Evolutionary conservation across 495 filamentous ascomycete species (phyloP).

Genomic region (Xylaria grammica): DNA sequence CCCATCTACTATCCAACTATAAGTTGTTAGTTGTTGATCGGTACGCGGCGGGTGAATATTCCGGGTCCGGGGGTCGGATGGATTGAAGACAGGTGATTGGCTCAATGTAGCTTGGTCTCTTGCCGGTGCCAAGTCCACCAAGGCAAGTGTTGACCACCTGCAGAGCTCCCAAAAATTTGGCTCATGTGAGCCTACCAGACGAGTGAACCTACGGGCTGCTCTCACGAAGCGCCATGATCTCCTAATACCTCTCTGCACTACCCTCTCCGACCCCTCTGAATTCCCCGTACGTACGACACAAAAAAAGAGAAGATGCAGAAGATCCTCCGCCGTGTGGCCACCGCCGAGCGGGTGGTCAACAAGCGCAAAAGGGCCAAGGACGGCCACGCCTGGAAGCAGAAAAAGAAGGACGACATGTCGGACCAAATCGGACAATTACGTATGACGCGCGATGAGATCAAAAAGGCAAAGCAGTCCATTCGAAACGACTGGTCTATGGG

Average conservation of each 20-base stretch:
- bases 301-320: slow-evolving; percentile 65
- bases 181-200: neutral
- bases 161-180: slow-evolving; percentile 28
- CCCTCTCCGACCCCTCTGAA: neutral
- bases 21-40: neutral
- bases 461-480: slow-evolving; percentile 39
- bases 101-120: neutral
- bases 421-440: neutral
- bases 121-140: neutral
- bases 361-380: slow-evolving; percentile 49
- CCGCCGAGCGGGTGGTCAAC: slow-evolving; percentile 68
- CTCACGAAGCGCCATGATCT: slow-evolving; percentile 15
- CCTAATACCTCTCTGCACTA: neutral
- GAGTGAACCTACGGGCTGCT: neutral
- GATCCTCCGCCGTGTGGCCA: slow-evolving; percentile 68
- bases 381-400: slow-evolving; percentile 41
- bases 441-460: slow-evolving; percentile 28
- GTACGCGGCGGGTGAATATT: slow-evolving; percentile 20
- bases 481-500: slow-evolving; percentile 78
- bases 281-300: neutral
- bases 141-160: slow-evolving; percentile 8
- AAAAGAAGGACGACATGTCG: slow-evolving; percentile 37
- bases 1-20: too few relatives aligned
- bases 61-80: neutral
- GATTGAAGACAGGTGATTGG: neutral